phyloP scores from a whole-genome alignment of 83 land plant genomes.

The Picea abies region DNA sequence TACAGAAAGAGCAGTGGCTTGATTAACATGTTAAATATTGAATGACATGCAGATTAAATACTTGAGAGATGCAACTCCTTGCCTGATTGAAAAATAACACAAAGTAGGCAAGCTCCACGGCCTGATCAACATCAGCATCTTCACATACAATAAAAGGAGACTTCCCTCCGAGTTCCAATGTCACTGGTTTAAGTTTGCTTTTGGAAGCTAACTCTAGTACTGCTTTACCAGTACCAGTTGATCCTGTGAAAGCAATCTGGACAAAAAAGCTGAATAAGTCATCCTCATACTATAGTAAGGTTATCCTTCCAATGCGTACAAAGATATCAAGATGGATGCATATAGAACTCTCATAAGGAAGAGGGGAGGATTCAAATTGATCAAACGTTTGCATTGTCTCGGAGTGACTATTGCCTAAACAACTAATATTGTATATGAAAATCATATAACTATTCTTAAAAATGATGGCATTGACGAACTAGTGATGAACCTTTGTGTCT shows the following conservation, averaged over 20 bases:
- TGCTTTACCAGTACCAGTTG: conserved; percentile 64
- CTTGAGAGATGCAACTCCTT: background rate
- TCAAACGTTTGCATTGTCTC: background rate
- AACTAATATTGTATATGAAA: background rate
- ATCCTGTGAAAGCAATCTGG: conserved; percentile 88
- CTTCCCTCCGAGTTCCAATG: conserved; percentile 95
- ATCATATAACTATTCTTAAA: background rate
- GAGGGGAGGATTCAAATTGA: background rate
- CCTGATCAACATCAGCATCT: conserved; percentile 88
- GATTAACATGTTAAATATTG: background rate
- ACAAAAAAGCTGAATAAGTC: background rate
- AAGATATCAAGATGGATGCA: background rate
- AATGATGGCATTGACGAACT: no score
- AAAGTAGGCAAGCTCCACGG: conserved; percentile 87
- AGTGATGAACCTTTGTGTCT: background rate
- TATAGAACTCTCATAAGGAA: background rate
- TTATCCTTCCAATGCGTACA: background rate
- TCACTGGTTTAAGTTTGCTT: conserved; percentile 80
- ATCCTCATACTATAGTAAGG: background rate
- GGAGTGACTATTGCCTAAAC: no score
- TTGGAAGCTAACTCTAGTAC: conserved; percentile 58
- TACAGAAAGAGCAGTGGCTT: background rate
- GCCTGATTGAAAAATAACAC: conserved; percentile 89
- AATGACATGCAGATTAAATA: background rate
- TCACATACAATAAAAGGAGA: conserved; percentile 86